Conservation (phyloP, 176 grass and related monocot species). For the Dactylis glomerata region DNA sequence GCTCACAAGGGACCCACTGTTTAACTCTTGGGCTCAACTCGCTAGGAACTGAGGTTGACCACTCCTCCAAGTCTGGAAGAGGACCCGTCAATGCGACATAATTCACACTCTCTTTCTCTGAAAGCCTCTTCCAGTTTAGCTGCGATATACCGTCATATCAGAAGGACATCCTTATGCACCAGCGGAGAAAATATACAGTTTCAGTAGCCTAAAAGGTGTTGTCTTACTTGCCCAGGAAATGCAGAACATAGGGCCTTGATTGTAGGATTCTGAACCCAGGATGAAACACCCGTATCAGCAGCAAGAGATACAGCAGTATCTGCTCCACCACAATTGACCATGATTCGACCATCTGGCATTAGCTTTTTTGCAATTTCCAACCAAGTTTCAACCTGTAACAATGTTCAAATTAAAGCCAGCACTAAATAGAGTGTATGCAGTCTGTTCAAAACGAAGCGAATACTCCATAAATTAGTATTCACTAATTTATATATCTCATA, state of each 20-base stretch:
- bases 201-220: not conserved
- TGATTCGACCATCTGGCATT: conserved; percentile 82
- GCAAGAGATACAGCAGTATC: conserved; percentile 53
- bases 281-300: conserved; percentile 29
- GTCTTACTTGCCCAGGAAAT: conserved; percentile 69
- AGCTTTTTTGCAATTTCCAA: conserved; percentile 67
- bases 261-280: conserved; percentile 73
- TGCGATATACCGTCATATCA: conserved; percentile 28
- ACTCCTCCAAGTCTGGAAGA: conserved; percentile 71
- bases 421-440: not conserved
- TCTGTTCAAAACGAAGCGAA: not conserved
- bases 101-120: conserved; percentile 71
- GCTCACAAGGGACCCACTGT: conserved; percentile 57
- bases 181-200: not conserved
- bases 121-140: conserved; percentile 82
- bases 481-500: not conserved
- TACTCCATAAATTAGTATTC: not conserved
- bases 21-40: conserved; percentile 68
- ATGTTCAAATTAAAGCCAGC: conserved; percentile 15
- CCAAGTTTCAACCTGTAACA: conserved; percentile 75
- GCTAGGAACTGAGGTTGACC: conserved; percentile 56
- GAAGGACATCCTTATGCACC: not conserved
- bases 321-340: conserved; percentile 84
- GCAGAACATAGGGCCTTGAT: conserved; percentile 73
- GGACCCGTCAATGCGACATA: conserved; percentile 82